Percentiles rank a stretch among this genome's conserved stretches.
phyloP scores from a whole-genome alignment of 163 green algal genomes.

The Volvox carteri region DNA sequence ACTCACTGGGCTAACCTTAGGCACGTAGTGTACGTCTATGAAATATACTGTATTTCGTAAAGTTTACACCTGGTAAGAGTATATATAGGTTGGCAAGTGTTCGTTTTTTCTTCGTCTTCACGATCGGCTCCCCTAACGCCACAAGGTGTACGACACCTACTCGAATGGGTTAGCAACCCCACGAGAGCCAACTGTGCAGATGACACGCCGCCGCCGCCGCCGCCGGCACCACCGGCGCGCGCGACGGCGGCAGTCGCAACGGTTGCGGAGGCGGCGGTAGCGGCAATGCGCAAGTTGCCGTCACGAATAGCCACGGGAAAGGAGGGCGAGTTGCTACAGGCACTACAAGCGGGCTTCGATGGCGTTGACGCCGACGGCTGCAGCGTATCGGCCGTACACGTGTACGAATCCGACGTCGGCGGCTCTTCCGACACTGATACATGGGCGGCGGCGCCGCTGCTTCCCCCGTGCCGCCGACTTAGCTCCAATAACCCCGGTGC shows the following conservation, averaged over 20 bases:
- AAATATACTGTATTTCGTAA: too few relatives aligned
- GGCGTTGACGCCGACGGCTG: background rate
- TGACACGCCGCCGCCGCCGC: background rate
- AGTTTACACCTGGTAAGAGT: too few relatives aligned
- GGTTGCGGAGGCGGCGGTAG: background rate
- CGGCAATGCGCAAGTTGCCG: background rate
- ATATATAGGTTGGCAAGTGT: too few relatives aligned
- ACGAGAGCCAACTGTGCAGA: slow-evolving; percentile 15
- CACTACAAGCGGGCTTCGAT: background rate
- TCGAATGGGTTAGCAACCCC: slow-evolving; percentile 54
- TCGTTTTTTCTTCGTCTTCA: too few relatives aligned
- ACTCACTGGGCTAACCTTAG: too few relatives aligned
- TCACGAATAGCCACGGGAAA: background rate
- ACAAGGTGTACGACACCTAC: too few relatives aligned
- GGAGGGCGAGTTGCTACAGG: background rate
- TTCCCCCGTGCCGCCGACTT: background rate
- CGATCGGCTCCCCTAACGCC: too few relatives aligned
- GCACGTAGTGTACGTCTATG: too few relatives aligned
- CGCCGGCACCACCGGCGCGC: background rate
- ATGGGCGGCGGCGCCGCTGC: background rate
- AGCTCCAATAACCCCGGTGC: background rate
- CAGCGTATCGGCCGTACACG: background rate
- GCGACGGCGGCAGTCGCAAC: too few relatives aligned
- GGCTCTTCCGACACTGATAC: background rate
- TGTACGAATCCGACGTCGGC: background rate